A percentile compares a stretch with the other conserved stretches of the same genome.
Evolutionary conservation across 2,329 filamentous ascomycete genomes (phyloP).

Genomic region (Pyrenophora tritici-repentis): DNA sequence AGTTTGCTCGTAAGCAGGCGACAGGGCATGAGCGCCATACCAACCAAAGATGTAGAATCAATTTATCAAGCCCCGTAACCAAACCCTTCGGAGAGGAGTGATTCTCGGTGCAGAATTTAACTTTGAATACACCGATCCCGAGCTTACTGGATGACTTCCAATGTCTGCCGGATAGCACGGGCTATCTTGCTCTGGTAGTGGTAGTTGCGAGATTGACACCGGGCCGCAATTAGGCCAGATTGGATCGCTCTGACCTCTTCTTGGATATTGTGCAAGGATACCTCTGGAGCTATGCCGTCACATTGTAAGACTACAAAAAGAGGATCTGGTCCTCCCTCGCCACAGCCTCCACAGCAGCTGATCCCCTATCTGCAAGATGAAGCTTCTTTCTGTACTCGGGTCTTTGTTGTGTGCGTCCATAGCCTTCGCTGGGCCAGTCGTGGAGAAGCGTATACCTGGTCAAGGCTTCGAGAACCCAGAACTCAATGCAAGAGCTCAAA

Average conservation of each 20-base stretch:
- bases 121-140: neutral
- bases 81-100: too few relatives aligned
- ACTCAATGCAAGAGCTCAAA: constrained; percentile 42
- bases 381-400: constrained; percentile 34
- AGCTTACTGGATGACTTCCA: constrained; percentile 1
- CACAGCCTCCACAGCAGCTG: constrained; percentile 5
- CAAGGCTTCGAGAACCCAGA: constrained; percentile 40
- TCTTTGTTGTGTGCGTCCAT: constrained; percentile 38
- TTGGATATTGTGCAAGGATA: constrained; percentile 18
- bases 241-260: constrained; percentile 23
- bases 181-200: neutral
- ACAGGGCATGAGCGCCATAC: too few relatives aligned
- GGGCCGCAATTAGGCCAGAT: neutral
- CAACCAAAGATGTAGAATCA: too few relatives aligned
- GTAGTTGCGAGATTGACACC: constrained; percentile 3
- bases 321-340: neutral
- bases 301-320: constrained; percentile 24
- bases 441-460: constrained; percentile 36
- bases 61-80: too few relatives aligned
- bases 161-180: constrained; percentile 7
- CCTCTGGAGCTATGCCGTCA: constrained; percentile 18
- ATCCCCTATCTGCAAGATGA: constrained; percentile 34
- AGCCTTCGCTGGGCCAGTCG: constrained; percentile 33
- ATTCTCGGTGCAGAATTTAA: too few relatives aligned
- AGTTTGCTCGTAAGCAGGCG: too few relatives aligned